Percentiles rank a stretch among this genome's conserved stretches.
phyloP scores from a whole-genome alignment of 2,329 filamentous ascomycete genomes.

The Pseudopyricularia javanii region DNA sequence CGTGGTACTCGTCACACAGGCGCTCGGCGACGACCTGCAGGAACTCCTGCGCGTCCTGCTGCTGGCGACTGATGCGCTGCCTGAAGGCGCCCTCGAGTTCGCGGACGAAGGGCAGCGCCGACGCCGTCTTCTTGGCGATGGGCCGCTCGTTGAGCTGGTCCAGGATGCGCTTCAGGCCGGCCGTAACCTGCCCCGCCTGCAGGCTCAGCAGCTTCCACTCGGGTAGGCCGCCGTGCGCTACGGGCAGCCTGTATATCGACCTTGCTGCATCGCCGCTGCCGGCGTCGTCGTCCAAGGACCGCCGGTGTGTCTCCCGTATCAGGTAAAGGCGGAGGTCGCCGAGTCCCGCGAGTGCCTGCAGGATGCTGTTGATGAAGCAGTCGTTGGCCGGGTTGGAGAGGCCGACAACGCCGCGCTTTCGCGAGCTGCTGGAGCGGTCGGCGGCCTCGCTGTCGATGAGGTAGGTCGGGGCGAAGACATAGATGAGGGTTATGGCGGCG shows the following conservation, averaged over 20 bases:
- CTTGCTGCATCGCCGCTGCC: constrained; percentile 2
- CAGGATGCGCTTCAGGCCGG: constrained; percentile 81
- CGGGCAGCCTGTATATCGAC: not conserved
- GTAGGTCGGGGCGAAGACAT: constrained; percentile 96
- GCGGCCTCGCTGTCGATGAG: constrained; percentile 70
- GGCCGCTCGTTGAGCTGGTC: constrained; percentile 88
- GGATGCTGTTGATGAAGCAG: constrained; percentile 91
- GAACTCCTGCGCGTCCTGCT: constrained; percentile 97
- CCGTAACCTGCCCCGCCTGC: constrained; percentile 73
- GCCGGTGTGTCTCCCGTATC: constrained; percentile 79
- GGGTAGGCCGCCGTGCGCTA: constrained; percentile 20
- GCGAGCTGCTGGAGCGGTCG: constrained; percentile 19
- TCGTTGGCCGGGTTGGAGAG: constrained; percentile 87
- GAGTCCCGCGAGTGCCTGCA: constrained; percentile 84
- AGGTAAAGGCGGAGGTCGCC: constrained; percentile 83
- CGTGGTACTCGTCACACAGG: constrained; percentile 87
- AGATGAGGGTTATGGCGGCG: constrained; percentile 87
- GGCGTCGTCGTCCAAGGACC: constrained; percentile 50
- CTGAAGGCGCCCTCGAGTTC: constrained; percentile 77
- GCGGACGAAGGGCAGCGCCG: constrained; percentile 70
- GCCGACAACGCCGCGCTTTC: constrained; percentile 82
- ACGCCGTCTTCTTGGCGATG: constrained; percentile 87
- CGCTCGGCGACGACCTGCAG: constrained; percentile 87
- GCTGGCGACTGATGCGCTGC: constrained; percentile 82
- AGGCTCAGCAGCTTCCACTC: constrained; percentile 54